Evolutionary conservation across 306 rosid species (phyloP), one percentile per base, ranked within the genome.

Genomic region (Castanea sativa): DNA sequence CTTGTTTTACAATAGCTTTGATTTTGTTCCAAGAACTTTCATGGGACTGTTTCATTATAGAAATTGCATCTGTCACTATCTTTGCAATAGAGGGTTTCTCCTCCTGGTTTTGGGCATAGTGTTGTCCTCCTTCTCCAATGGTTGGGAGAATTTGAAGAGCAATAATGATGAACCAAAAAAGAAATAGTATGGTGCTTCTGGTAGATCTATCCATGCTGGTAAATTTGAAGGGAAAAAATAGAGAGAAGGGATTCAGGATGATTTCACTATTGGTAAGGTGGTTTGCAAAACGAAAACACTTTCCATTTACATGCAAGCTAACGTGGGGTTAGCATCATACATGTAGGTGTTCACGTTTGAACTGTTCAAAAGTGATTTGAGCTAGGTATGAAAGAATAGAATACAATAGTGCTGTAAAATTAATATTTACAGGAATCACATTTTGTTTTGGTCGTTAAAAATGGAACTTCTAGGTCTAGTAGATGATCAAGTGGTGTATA

Each of bases 21-120:
- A 88, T 71, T 78, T 85, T 89, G 29, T 83, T 81, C 94, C 85
- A 90, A 1, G 85, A 87, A 64, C 81, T 79, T 78, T 84, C 72
- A 27, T 88, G 93, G 19, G 97, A 86, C 27, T 74, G 81, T 80
- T 83, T 89, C 79, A 87, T 76, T 1, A 83, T 27, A 23, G 88
- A 83, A 63, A 88, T 5, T 6, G 90, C 77, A 38, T 88, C 88
- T 32, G 45, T 73, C 51, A 93, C 6, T 3, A 71, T 32, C 84
- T 83, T 84, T 11, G 77, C 19, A 68, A 85, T 18, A 23, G 76
- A 76, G 19, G 87, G 88, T 23, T 84, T 80, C 43, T 74, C 85
- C 6, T 86, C 83, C 69, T 77, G 27, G 18, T 53, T 74, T 65
- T 73, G 82, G 19, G 82, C 82, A 33, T 52, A 55, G 72, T 74